Conservation (phyloP, 2,329 filamentous ascomycete genomes). For the Phoma herbarum region DNA sequence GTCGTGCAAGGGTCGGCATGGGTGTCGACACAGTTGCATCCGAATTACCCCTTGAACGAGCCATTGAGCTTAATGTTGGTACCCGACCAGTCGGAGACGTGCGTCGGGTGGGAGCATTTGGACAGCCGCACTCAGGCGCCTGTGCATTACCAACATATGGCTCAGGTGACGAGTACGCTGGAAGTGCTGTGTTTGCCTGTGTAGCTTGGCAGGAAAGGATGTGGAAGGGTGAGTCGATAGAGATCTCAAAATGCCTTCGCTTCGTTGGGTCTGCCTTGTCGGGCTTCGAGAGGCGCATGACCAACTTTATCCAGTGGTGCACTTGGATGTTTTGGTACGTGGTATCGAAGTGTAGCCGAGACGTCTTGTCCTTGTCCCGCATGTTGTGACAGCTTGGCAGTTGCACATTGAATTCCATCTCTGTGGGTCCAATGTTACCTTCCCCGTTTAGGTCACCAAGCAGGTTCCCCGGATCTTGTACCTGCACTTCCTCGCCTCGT, state of each 20-base stretch:
- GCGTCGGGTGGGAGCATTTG: conserved; percentile 66
- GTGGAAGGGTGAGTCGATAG: conserved; percentile 93
- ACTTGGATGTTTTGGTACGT: conserved; percentile 95
- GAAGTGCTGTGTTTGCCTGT: conserved; percentile 85
- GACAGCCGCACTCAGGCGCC: conserved; percentile 69
- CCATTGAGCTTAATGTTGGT: conserved; percentile 68
- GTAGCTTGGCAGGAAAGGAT: conserved; percentile 94
- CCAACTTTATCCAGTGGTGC: conserved; percentile 97
- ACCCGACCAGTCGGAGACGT: conserved; percentile 59
- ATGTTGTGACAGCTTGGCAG: conserved; percentile 88
- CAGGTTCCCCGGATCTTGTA: conserved; percentile 71
- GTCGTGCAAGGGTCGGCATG: conserved; percentile 61
- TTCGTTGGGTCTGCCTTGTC: conserved; percentile 81
- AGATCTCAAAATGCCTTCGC: conserved; percentile 91
- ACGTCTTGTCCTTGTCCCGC: conserved; percentile 71
- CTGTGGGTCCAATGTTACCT: conserved; percentile 82
- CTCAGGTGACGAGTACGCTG: conserved; percentile 74
- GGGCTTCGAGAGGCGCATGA: conserved; percentile 87
- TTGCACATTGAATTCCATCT: conserved; percentile 94
- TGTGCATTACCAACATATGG: conserved; percentile 40
- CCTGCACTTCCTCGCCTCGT: conserved; percentile 63
- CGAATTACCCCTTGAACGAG: conserved; percentile 44
- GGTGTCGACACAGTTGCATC: conserved; percentile 33
- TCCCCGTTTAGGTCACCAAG: conserved; percentile 80
- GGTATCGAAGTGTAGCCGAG: conserved; percentile 84